Evolutionary conservation across 176 grass and related monocot species (phyloP), one percentile per base, ranked within the genome.

Genomic region (Pontederia crassipes): DNA sequence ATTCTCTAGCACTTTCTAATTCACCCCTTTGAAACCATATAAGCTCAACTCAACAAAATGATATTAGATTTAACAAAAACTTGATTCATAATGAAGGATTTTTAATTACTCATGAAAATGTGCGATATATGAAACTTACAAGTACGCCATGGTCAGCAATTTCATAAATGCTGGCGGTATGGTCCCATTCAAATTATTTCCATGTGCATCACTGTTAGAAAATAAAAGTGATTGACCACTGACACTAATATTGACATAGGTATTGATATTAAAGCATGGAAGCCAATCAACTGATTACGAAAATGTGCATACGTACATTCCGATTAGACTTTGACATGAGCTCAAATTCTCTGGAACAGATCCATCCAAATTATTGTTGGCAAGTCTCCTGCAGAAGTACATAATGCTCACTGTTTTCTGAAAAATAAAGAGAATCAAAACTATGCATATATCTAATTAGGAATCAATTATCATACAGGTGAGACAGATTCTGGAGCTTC

Each of bases 81-180:
- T 4, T 40, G 32, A 3, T 4, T 40, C 32, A 3, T 40, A 24
- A 24, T 24, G 20, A 24, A 40, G 32, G 32, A 40, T 40, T 40
- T 35, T 40, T 40, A 40, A 7, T 40, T 3, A 40, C 32, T 40
- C 32, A 40, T 40, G 32, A 7, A 40, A 40, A 40, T 40, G 32
- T 7, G 6, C 32, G 1, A 40, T 24, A 40, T 40, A 40, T 1
- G 32, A 40, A 40, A 40, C 87, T 83, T 70, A 99, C 94, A 99
- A 67, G 59, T 88, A 99, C 13, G 94, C 93, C 94, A 99, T 89
- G 81, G 88, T 99, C 58, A 93, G 82, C 10, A 99, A 88, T 53
- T 89, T 89, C 32, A 64, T 75, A 46, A 93, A 77, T 1, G 77
- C 85, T 40, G 74, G 72, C 54, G 88, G 94, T 79, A 93, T 99